These are phyloP conservation scores for Pichia thaimueangensis DNA, from an alignment of 805 yeast genomes.

Conservation along the genomic window DNA sequence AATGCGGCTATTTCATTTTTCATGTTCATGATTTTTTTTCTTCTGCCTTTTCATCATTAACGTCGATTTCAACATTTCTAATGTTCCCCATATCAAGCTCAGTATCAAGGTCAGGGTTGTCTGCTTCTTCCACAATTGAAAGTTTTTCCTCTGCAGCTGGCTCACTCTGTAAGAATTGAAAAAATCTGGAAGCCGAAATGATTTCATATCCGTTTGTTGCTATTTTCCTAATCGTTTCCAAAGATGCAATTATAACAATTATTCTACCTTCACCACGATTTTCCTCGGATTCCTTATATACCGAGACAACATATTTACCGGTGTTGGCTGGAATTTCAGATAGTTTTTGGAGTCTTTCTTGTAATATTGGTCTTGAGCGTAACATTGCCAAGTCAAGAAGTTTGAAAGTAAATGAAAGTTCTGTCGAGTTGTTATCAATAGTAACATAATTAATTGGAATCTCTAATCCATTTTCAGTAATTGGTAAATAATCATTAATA, in stretches of 20 bases:
- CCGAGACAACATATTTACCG: conserved; percentile 30
- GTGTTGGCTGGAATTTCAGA: conserved; percentile 32
- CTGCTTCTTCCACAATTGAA: conserved; percentile 6
- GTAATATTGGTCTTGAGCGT: conserved; percentile 33
- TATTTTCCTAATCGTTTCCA: conserved; percentile 27
- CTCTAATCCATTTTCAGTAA: conserved; percentile 39
- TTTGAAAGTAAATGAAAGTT: conserved; percentile 45
- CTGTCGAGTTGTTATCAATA: conserved; percentile 37
- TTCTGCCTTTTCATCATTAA: too few species aligned
- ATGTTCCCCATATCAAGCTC: too few species aligned
- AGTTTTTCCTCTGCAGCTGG: not conserved
- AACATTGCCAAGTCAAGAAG: conserved; percentile 35
- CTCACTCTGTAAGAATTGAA: not conserved
- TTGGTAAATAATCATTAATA: conserved; percentile 29
- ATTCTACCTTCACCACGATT: conserved; percentile 33
- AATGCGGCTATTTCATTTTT: too few species aligned
- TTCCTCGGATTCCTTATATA: conserved; percentile 35
- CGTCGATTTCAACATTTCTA: not conserved
- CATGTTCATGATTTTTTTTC: too few species aligned
- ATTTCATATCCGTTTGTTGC: conserved; percentile 17
- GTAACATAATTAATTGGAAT: conserved; percentile 32
- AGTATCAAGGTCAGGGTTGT: too few species aligned
- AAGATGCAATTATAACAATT: conserved; percentile 27
- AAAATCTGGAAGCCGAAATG: not conserved
- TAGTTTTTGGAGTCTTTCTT: conserved; percentile 21